Evolutionary conservation across 768 basidiomycete genomes (phyloP).

Genomic region (Chlorophyllum brunneum): DNA sequence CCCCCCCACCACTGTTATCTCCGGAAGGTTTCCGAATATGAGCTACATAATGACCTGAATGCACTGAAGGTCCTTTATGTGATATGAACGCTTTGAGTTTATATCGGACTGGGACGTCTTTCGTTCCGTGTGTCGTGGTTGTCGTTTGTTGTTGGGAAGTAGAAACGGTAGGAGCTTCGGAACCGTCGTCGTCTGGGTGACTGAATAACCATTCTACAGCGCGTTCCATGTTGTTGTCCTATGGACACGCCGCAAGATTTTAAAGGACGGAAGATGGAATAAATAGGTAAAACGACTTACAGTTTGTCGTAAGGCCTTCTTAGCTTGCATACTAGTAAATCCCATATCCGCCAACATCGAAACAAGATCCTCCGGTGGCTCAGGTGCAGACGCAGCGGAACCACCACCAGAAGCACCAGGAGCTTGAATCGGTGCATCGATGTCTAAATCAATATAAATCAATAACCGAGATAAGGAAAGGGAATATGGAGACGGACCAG

Average conservation of each 20-base stretch:
- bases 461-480: background rate
- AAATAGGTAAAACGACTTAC: conserved; percentile 38
- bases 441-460: conserved; percentile 56
- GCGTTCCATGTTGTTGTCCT: conserved; percentile 76
- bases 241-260: background rate
- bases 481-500: conserved; percentile 43
- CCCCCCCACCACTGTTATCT: conserved; percentile 13
- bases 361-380: conserved; percentile 70
- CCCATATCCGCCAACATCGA: conserved; percentile 86
- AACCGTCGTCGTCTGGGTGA: conserved; percentile 84
- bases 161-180: conserved; percentile 35
- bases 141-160: conserved; percentile 18
- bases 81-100: conserved; percentile 91
- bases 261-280: background rate
- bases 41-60: conserved; percentile 92
- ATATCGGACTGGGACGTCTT: conserved; percentile 69
- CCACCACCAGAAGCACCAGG: conserved; percentile 14
- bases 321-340: conserved; percentile 77
- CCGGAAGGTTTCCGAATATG: conserved; percentile 47
- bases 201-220: conserved; percentile 97
- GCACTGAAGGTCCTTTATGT: conserved; percentile 94
- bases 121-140: conserved; percentile 45
- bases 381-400: conserved; percentile 21
- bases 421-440: conserved; percentile 70
- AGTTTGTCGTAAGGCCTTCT: conserved; percentile 84